phyloP scores from a whole-genome alignment of 441 rosid species.

The Kokia cookei region DNA sequence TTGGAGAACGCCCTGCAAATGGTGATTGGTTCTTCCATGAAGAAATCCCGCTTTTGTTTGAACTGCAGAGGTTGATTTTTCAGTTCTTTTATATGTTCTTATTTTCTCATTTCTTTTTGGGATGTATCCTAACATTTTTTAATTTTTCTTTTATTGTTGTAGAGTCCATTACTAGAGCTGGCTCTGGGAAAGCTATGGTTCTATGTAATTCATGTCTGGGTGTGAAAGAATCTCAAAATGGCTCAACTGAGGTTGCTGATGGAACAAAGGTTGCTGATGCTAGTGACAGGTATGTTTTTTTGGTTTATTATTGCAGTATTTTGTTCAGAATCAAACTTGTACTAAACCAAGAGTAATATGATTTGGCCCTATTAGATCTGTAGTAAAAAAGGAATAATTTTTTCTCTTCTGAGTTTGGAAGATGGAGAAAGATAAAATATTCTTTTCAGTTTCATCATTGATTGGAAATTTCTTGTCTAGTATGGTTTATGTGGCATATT shows the following conservation, averaged over 20 bases:
- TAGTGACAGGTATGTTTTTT: conserved; percentile 35
- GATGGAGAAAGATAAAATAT: background rate
- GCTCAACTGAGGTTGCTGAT: conserved; percentile 23
- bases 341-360: background rate
- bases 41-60: conserved; percentile 57
- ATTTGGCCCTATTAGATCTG: background rate
- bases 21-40: conserved; percentile 44
- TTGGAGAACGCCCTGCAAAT: conserved; percentile 49
- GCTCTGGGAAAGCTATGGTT: conserved; percentile 29
- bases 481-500: background rate
- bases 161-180: conserved; percentile 35
- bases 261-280: conserved; percentile 19
- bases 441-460: background rate
- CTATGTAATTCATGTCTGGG: conserved; percentile 52
- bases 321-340: background rate
- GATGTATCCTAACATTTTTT: background rate
- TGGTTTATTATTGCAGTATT: background rate
- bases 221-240: conserved; percentile 27
- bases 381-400: background rate
- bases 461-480: background rate
- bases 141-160: conserved; percentile 16
- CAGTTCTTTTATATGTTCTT: conserved; percentile 4
- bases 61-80: conserved; percentile 72
- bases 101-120: background rate
- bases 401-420: background rate